Percentiles rank a stretch among this genome's conserved stretches.
Conservation (phyloP, 108 stramenopile genomes). For the Conticribra weissflogii region DNA sequence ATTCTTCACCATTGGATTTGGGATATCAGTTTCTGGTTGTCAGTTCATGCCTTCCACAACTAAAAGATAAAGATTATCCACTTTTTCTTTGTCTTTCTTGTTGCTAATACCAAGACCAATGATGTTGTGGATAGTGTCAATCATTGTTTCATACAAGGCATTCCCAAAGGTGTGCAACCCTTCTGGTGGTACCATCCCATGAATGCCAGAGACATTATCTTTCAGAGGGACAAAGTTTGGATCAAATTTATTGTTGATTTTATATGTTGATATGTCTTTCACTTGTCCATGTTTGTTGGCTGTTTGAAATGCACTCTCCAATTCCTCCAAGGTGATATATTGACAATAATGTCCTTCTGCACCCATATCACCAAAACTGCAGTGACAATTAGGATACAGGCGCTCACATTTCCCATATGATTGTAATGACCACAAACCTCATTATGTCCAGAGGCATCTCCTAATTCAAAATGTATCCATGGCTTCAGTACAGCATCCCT, state of each 20-base stretch:
- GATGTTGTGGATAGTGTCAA: neutral
- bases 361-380: neutral
- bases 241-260: conserved; percentile 2
- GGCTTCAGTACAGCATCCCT: neutral
- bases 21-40: neutral
- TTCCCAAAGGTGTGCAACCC: conserved; percentile 1
- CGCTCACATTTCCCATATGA: neutral
- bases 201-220: conserved; percentile 1
- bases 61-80: neutral
- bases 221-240: neutral
- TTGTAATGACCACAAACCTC: conserved; percentile 3
- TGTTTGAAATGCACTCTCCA: neutral
- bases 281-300: too few relatives aligned
- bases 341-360: neutral
- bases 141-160: neutral
- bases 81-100: neutral
- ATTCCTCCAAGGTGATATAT: conserved; percentile 2
- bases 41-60: neutral
- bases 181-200: conserved; percentile 1
- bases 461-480: conserved; percentile 10
- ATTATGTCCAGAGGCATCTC: conserved; percentile 1
- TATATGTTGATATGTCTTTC: conserved; percentile 1
- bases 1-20: neutral
- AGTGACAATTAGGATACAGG: neutral
- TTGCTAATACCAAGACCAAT: neutral